Evolutionary conservation across 140 eudicot genomes (phyloP).

Genomic region (Stevia rebaudiana): DNA sequence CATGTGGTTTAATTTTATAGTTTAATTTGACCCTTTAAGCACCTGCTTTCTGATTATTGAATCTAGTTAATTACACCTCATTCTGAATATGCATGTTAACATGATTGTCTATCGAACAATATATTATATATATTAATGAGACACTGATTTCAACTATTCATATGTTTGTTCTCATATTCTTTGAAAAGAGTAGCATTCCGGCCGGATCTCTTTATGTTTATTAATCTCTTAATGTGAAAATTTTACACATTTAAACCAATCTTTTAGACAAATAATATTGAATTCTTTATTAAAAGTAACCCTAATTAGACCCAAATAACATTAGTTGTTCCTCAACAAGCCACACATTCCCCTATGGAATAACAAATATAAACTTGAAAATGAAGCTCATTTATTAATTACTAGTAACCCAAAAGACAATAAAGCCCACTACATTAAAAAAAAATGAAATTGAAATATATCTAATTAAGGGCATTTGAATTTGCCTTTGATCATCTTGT

Average conservation of each 20-base stretch:
- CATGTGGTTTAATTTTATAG: no score
- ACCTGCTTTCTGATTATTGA: no score
- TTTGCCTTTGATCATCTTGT: slow-evolving; percentile 63
- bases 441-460: neutral
- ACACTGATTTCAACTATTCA: no score
- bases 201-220: no score
- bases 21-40: no score
- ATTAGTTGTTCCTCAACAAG: neutral
- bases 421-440: slow-evolving; percentile 18
- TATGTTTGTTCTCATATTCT: no score
- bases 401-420: slow-evolving; percentile 20
- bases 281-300: neutral
- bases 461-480: slow-evolving; percentile 59
- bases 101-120: no score
- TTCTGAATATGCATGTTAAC: no score
- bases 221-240: no score
- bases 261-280: neutral
- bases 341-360: neutral
- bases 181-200: no score
- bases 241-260: neutral
- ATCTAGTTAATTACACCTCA: no score
- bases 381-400: slow-evolving; percentile 19
- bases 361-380: slow-evolving; percentile 18
- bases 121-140: no score
- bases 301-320: neutral